These are phyloP conservation scores for Acanthamoeba sp. DNA, from an alignment of 208 protist genomes.

Conservation along the genomic window DNA sequence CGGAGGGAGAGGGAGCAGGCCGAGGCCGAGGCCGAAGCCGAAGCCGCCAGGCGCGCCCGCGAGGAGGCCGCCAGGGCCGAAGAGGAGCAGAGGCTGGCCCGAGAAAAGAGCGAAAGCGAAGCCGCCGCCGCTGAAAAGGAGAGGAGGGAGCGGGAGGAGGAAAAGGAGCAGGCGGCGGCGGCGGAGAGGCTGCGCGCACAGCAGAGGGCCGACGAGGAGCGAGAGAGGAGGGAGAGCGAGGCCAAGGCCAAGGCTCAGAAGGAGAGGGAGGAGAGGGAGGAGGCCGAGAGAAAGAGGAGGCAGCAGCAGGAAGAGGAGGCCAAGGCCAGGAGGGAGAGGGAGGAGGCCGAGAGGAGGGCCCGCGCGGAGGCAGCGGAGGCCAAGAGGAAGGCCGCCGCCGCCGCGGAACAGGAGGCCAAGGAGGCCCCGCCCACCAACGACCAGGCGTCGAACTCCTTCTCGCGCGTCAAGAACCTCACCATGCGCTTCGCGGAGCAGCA, in stretches of 20 bases:
- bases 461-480: slow-evolving; percentile 13
- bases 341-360: not conserved
- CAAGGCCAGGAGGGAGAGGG: not conserved
- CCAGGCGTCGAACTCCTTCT: not conserved
- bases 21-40: not conserved
- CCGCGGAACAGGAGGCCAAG: not conserved
- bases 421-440: slow-evolving; percentile 5
- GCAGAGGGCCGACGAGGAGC: not conserved
- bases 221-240: not conserved
- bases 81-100: not conserved
- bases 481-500: slow-evolving; percentile 54
- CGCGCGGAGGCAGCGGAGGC: not conserved
- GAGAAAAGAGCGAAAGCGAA: not conserved
- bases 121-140: not conserved
- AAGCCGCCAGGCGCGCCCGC: not conserved
- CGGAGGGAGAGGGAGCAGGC: not conserved
- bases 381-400: not conserved
- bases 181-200: not conserved
- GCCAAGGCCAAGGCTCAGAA: not conserved
- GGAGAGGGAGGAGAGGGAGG: not conserved
- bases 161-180: not conserved
- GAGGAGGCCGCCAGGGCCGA: not conserved
- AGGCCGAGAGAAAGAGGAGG: not conserved
- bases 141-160: not conserved
- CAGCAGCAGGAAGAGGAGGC: slow-evolving; percentile 3